Evolutionary conservation across 2,329 filamentous ascomycete genomes (phyloP).

Genomic region (Kalmusia sp.): DNA sequence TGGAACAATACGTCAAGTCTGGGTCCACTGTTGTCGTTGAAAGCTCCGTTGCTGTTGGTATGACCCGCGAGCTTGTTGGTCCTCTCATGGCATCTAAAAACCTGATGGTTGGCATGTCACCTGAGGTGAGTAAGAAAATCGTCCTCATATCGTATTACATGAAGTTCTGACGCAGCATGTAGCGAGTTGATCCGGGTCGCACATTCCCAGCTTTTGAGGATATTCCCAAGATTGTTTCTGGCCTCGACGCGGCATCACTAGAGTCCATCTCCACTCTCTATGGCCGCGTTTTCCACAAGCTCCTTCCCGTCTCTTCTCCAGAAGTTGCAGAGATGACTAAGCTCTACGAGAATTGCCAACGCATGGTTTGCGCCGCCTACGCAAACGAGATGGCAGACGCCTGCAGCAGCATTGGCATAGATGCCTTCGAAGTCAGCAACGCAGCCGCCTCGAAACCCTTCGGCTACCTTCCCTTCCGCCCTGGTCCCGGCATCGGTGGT

Average conservation of each 20-base stretch:
- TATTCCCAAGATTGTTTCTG: conserved; percentile 64
- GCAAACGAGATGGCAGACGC: conserved; percentile 65
- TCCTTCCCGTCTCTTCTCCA: conserved; percentile 60
- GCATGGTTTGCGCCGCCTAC: conserved; percentile 63
- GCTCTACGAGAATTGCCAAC: conserved; percentile 65
- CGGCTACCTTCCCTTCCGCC: conserved; percentile 58
- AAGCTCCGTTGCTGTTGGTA: conserved; percentile 62
- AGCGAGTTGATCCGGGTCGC: conserved; percentile 60
- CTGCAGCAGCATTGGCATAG: conserved; percentile 54
- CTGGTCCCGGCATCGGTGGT: conserved; percentile 60
- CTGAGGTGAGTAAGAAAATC: conserved; percentile 16
- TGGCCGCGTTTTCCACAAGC: conserved; percentile 54
- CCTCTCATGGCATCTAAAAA: conserved; percentile 48
- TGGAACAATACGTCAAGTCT: conserved; percentile 50
- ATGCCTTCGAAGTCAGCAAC: conserved; percentile 58
- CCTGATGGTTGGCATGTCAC: conserved; percentile 44
- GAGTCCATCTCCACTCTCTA: conserved; percentile 57
- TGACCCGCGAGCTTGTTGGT: conserved; percentile 59
- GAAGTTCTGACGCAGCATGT: not conserved
- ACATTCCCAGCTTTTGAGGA: conserved; percentile 44
- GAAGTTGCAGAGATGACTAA: conserved; percentile 67
- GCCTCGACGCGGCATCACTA: conserved; percentile 50
- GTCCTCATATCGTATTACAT: not conserved
- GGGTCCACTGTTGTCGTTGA: conserved; percentile 61
- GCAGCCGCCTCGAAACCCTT: conserved; percentile 59